Percentiles rank a stretch among this genome's conserved stretches.
Evolutionary conservation across 1,139 yeast genomes (phyloP).

Genomic region (Blastobotrys arbuscula): DNA sequence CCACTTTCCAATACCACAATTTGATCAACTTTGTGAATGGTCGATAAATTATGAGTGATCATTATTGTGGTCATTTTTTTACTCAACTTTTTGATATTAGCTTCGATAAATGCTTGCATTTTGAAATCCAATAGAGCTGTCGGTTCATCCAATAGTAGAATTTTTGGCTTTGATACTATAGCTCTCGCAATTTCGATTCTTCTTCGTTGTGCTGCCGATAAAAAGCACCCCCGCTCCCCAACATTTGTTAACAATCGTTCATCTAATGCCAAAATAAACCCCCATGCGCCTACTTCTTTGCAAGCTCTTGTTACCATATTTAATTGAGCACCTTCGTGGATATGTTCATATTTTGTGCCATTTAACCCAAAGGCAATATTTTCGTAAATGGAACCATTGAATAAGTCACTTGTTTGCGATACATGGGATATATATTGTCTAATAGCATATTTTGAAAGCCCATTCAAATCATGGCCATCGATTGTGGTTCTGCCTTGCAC

Average conservation of each 20-base stretch:
- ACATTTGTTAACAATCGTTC: slow-evolving; percentile 75
- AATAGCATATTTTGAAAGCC: slow-evolving; percentile 65
- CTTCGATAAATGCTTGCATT: slow-evolving; percentile 76
- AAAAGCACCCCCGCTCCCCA: slow-evolving; percentile 81
- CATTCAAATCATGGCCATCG: slow-evolving; percentile 63
- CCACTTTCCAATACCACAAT: slow-evolving; percentile 70
- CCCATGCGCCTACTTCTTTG: slow-evolving; percentile 64
- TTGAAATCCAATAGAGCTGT: slow-evolving; percentile 81
- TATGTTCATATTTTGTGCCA: slow-evolving; percentile 4
- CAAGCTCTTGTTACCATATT: slow-evolving; percentile 60
- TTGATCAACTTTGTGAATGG: slow-evolving; percentile 78
- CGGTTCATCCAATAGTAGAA: slow-evolving; percentile 73
- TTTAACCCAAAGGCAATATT: slow-evolving; percentile 71
- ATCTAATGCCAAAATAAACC: slow-evolving; percentile 69
- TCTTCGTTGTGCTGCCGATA: slow-evolving; percentile 87
- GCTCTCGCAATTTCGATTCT: slow-evolving; percentile 82
- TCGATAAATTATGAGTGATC: slow-evolving; percentile 87
- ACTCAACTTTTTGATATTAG: slow-evolving; percentile 57
- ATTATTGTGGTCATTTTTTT: slow-evolving; percentile 73
- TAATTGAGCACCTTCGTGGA: slow-evolving; percentile 49
- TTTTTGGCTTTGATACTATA: slow-evolving; percentile 63
- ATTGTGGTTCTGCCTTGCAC: slow-evolving; percentile 56
- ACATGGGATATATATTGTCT: slow-evolving; percentile 79
- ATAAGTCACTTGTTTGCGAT: slow-evolving; percentile 89
- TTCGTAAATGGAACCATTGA: slow-evolving; percentile 83